phyloP scores from a whole-genome alignment of 177 flowering plant species.

The Vitis hybrid region DNA sequence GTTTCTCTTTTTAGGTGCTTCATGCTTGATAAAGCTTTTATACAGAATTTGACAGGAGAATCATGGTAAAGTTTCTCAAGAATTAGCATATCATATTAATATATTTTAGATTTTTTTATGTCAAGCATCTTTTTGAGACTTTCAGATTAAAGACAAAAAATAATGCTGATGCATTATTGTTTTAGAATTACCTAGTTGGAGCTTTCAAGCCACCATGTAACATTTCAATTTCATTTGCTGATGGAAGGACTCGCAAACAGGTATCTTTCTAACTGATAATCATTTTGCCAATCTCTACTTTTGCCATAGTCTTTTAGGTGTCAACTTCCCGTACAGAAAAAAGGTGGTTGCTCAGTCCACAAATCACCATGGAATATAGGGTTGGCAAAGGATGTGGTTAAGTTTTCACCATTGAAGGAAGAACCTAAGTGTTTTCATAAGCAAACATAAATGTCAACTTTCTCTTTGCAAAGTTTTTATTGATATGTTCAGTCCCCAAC shows the following conservation, averaged over 20 bases:
- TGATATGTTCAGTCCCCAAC: too few relatives aligned
- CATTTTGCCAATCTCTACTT: neutral
- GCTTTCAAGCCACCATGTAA: constrained; percentile 35
- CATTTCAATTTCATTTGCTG: constrained; percentile 24
- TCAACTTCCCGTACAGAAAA: neutral
- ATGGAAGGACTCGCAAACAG: constrained; percentile 37
- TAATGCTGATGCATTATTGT: neutral
- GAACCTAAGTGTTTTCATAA: too few relatives aligned
- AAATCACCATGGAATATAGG: too few relatives aligned
- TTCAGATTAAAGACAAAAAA: neutral
- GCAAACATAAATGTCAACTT: too few relatives aligned
- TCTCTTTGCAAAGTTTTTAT: too few relatives aligned
- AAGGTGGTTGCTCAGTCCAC: too few relatives aligned
- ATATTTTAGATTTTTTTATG: too few relatives aligned
- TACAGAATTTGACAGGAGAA: neutral
- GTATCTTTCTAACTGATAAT: constrained; percentile 10
- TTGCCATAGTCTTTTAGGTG: neutral
- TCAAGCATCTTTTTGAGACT: neutral
- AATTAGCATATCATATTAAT: too few relatives aligned
- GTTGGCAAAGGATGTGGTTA: too few relatives aligned
- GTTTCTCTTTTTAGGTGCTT: neutral
- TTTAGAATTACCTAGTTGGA: constrained; percentile 34
- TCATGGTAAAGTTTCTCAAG: constrained; percentile 1
- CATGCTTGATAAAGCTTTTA: neutral
- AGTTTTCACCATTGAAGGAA: too few relatives aligned